Evolutionary conservation across 1,284 basidiomycete genomes (phyloP), one percentile per base, ranked within the genome.

Genomic region (Ganoderma multipileum): DNA sequence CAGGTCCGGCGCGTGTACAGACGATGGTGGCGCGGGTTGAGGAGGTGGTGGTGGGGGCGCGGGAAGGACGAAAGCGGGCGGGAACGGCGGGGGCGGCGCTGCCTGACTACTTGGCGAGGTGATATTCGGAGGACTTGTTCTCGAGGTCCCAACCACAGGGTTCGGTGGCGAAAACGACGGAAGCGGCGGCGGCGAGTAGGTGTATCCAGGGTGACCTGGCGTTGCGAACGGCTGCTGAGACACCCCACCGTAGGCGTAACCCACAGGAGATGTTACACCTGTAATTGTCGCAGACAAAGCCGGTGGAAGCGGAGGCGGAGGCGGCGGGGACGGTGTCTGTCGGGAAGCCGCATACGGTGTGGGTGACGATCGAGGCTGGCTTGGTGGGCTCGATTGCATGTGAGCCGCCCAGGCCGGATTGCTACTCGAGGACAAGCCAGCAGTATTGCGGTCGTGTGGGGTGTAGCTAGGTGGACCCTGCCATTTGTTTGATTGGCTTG

Each of bases 1-100:
- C 47, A 78, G 76, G 69, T 79, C 82, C 4, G 77, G 81, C 52
- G 76, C 76, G 12, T 77, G 78, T 33, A 74, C 67, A 26, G 75
- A 68, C 42, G 77, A 76, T 1, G 76, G 68, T 65, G 79, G 77
- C 18, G 76, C 74, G 47, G 75, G 74, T 18, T 69, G 73, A 28
- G 68, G 65, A 36, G 68, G 73, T 66, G 68, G 73, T 66, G 72
- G 68, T 14, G 64, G 55, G 16, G 68, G 52, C 14, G 62, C 33
- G 23, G 69, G 39, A 36, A 71, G 71, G 14, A 74, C 65, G 66
- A 69, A 67, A 30, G 73, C 77, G 42, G 75, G 72, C 30, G 77
- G 77, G 44, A 70, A 75, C 23, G 74, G 72, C 16, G 71, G 73
- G 75, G 77, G 68, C 72, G 76, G 71, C n/a, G 72, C 59, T 42